Conservation (phyloP, 2,329 filamentous ascomycete genomes). For the Monosporascus sp. region DNA sequence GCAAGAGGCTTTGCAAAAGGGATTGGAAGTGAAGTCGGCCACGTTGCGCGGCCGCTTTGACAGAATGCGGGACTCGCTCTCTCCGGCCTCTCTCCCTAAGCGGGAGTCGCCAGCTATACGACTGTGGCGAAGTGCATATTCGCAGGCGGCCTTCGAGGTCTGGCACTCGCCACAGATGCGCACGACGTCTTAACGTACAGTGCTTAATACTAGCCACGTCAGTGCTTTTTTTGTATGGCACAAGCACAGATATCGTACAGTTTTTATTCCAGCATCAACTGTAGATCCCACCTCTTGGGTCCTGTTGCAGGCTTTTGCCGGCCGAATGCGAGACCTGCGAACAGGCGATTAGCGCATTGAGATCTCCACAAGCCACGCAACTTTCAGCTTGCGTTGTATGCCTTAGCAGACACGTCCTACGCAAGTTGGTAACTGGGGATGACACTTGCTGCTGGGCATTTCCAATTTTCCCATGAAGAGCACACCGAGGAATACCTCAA, state of each 20-base stretch:
- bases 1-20: not conserved
- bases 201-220: not conserved
- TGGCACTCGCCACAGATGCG: constrained; percentile 18
- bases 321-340: constrained; percentile 12
- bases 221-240: not conserved
- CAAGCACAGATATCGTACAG: not conserved
- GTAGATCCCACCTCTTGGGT: not conserved
- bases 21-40: not conserved
- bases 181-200: not conserved
- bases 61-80: not conserved
- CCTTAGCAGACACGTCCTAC: constrained; percentile 9
- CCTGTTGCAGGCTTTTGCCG: constrained; percentile 9
- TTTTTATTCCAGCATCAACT: not conserved
- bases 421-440: not conserved
- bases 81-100: not conserved
- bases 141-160: not conserved
- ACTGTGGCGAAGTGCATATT: constrained; percentile 24
- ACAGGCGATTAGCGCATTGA: constrained; percentile 13
- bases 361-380: constrained; percentile 19
- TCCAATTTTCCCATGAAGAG: not conserved
- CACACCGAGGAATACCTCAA: too few relatives aligned
- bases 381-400: constrained; percentile 26
- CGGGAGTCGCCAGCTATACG: constrained; percentile 8
- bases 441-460: not conserved
- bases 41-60: constrained; percentile 1